Base-by-base conservation (phyloP, 2,329 filamentous ascomycete genomes). In the Colletotrichum gloeosporioides region DNA sequence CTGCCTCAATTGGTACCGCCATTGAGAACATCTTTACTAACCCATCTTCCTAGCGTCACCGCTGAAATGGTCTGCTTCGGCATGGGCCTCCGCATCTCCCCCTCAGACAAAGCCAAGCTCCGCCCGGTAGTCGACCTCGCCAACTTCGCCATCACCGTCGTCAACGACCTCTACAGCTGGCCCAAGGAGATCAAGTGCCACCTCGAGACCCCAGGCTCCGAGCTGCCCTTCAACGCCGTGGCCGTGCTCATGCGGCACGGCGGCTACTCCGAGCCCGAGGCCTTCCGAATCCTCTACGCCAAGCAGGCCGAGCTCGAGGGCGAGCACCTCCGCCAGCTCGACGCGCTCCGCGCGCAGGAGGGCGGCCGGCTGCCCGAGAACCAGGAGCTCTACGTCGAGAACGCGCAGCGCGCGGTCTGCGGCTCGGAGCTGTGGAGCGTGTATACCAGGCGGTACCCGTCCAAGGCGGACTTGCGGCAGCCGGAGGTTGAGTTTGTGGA, bases 91-190 rank as follows among this genome's bases (percentile, higher is more conserved):
- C 44, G 44, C 6, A 22, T 69, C 18, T 36, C 49, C 27, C 12
- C 8, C 10, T 9, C 29, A 1, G 66, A 69, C 18, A 69, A 59
- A 16, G 44, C 55, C 16, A 69, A 69, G 31, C 66, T 69, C 10
- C 66, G 66, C 31, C n/a, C 16, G 3, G 49, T 59, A 8, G 31
- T 59, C 16, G 66, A 69, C 66, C 31, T 69, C 44, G 31, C 66
- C 16, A 69, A 55, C 12, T 59, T 34, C 49, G 66, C 66, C 49
- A 69, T 69, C 49, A 69, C 66, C 4, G n/a, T 69, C 12, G 66
- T 69, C 16, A 69, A 69, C 29, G 66, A 69, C 22, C 31, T 69
- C 22, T 59, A 69, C 66, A 69, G 66, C 22, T 69, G 66, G 66
- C 66, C 65, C 7, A 68, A 68, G 4, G 65, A 68, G 49, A 68